These are phyloP conservation scores for Chrysanthemum makinoi DNA, from an alignment of 129 eudicot genomes.

Conservation along the genomic window DNA sequence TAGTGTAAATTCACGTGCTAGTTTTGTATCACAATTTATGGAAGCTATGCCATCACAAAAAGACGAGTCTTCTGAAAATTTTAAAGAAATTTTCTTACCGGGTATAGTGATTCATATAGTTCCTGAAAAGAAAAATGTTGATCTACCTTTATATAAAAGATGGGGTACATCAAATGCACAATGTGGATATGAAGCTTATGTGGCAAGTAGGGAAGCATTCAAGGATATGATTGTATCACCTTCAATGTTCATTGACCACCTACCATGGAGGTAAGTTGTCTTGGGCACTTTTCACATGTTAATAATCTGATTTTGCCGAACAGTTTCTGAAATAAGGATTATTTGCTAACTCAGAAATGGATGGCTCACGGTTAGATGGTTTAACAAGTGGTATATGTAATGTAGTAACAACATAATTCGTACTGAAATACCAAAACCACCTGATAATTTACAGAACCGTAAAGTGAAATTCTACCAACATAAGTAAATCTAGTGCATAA, in stretches of 20 bases:
- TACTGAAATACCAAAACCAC: neutral
- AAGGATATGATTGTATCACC: constrained; percentile 66
- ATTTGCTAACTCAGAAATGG: neutral
- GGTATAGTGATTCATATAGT: constrained; percentile 56
- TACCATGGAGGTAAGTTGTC: constrained; percentile 65
- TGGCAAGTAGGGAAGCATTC: constrained; percentile 58
- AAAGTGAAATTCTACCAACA: neutral
- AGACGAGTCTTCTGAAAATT: constrained; percentile 27
- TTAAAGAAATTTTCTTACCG: constrained; percentile 67
- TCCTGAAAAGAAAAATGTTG: constrained; percentile 32
- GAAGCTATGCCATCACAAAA: constrained; percentile 45
- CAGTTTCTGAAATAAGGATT: neutral
- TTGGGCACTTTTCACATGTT: neutral
- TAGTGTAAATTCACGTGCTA: constrained; percentile 17
- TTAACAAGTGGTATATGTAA: neutral
- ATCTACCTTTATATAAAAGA: constrained; percentile 45
- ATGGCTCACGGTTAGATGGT: neutral
- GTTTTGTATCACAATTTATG: constrained; percentile 44
- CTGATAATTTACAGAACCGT: neutral
- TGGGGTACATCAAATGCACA: constrained; percentile 34
- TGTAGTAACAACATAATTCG: neutral
- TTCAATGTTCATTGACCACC: constrained; percentile 76
- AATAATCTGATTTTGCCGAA: neutral
- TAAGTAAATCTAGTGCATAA: no score
- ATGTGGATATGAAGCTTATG: constrained; percentile 49